A percentile compares a stretch with the other conserved stretches of the same genome.
Conservation (phyloP, 768 basidiomycete species). For the Kwoniella heveanensis region DNA sequence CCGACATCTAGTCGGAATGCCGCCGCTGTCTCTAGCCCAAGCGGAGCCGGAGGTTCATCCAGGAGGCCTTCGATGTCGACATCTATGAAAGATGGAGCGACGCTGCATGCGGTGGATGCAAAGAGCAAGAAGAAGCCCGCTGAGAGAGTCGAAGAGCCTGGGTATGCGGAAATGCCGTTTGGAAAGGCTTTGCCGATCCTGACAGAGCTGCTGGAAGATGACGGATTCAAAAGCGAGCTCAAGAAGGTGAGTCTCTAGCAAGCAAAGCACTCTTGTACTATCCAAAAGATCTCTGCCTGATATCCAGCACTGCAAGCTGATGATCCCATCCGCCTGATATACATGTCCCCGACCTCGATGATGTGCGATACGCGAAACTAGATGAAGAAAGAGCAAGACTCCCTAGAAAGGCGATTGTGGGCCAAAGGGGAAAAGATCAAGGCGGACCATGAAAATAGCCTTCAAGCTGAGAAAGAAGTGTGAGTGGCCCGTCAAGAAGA, state of each 20-base stretch:
- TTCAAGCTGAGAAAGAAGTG: slow-evolving; percentile 45
- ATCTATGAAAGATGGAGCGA: background rate
- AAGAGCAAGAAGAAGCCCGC: slow-evolving; percentile 11
- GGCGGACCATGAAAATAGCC: slow-evolving; percentile 40
- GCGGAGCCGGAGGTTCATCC: too few species aligned
- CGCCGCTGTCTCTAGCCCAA: too few species aligned
- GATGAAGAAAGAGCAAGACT: slow-evolving; percentile 51
- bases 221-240: slow-evolving; percentile 38
- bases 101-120: background rate
- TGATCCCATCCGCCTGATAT: too few species aligned
- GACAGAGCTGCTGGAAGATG: slow-evolving; percentile 36
- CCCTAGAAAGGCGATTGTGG: slow-evolving; percentile 44
- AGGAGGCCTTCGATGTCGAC: background rate
- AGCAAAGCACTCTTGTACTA: background rate
- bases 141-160: slow-evolving; percentile 23
- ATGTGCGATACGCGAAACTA: slow-evolving; percentile 4
- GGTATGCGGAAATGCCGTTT: slow-evolving; percentile 29
- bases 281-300: too few species aligned
- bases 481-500: too few species aligned
- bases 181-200: slow-evolving; percentile 41
- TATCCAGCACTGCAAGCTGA: too few species aligned
- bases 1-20: background rate
- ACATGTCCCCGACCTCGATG: too few species aligned
- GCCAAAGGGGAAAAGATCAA: slow-evolving; percentile 46
- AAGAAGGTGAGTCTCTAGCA: slow-evolving; percentile 32